Conservation (phyloP, 805 yeast genomes). For the Candida lessepsii region DNA sequence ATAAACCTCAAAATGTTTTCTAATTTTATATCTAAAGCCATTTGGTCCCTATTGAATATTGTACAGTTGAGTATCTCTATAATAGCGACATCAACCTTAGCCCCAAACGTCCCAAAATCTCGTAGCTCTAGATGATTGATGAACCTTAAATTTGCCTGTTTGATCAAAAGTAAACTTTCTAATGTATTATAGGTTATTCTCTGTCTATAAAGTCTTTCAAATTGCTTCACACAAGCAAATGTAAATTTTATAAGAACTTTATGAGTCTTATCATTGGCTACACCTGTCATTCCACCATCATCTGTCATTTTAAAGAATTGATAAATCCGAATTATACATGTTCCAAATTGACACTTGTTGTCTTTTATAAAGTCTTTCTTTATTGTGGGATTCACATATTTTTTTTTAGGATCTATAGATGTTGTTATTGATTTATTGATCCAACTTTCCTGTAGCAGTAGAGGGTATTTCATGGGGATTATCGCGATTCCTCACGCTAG, state of each 20-base stretch:
- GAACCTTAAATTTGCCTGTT: slow-evolving; percentile 28
- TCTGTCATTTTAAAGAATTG: slow-evolving; percentile 23
- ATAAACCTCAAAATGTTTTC: slow-evolving; percentile 24
- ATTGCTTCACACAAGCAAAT: slow-evolving; percentile 23
- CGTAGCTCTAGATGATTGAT: slow-evolving; percentile 14
- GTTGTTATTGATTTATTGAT: slow-evolving; percentile 15
- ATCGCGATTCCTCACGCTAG: no score
- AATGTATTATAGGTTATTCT: slow-evolving; percentile 34
- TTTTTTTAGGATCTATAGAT: slow-evolving; percentile 7
- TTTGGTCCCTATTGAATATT: slow-evolving; percentile 33
- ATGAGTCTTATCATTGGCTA: slow-evolving; percentile 32
- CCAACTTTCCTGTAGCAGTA: slow-evolving; percentile 28
- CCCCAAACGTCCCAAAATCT: slow-evolving; percentile 14
- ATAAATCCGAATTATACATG: slow-evolving; percentile 30
- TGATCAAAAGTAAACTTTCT: slow-evolving; percentile 27
- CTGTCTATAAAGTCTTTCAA: slow-evolving; percentile 30
- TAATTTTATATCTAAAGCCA: slow-evolving; percentile 16
- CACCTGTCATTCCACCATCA: slow-evolving; percentile 25
- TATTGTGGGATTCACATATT: slow-evolving; percentile 15
- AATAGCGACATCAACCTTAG: slow-evolving; percentile 20
- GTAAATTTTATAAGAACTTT: slow-evolving; percentile 31
- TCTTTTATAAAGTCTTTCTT: slow-evolving; percentile 18
- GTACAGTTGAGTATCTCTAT: slow-evolving; percentile 30
- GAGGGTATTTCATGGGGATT: slow-evolving; percentile 15
- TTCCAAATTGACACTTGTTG: slow-evolving; percentile 11